These are phyloP conservation scores for Coccomyxa sp. DNA, from an alignment of 139 green algal genomes.

Conservation along the genomic window DNA sequence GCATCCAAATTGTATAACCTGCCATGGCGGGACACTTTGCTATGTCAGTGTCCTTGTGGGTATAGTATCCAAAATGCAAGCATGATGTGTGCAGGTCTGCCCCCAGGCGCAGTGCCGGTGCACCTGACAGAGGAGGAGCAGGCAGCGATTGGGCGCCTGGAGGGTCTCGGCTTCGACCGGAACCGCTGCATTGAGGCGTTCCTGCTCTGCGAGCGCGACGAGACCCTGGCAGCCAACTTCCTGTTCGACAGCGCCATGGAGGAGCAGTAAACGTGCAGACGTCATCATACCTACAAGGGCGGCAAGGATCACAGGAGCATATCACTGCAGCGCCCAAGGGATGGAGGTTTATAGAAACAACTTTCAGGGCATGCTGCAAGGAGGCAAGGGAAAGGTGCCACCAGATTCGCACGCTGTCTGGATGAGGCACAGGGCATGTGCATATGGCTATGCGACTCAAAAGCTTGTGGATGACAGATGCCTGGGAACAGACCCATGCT, in stretches of 20 bases:
- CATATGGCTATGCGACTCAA: too few relatives aligned
- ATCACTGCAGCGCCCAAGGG: too few relatives aligned
- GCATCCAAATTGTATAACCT: neutral
- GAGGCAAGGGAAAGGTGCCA: too few relatives aligned
- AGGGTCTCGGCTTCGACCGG: constrained; percentile 87
- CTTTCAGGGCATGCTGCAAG: too few relatives aligned
- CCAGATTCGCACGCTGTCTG: too few relatives aligned
- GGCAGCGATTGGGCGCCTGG: constrained; percentile 71
- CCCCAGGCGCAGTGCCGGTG: constrained; percentile 8
- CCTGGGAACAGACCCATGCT: too few relatives aligned
- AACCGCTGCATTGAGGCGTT: constrained; percentile 83
- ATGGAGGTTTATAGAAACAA: too few relatives aligned
- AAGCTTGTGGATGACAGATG: too few relatives aligned
- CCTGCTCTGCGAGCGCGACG: constrained; percentile 94
- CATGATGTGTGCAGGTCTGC: constrained; percentile 5
- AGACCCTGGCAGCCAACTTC: constrained; percentile 96
- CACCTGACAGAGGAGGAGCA: constrained; percentile 70
- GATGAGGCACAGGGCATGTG: too few relatives aligned
- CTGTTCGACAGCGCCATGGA: constrained; percentile 73
- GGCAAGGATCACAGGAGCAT: too few relatives aligned
- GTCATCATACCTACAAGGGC: too few relatives aligned
- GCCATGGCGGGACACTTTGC: neutral
- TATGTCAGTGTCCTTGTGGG: neutral
- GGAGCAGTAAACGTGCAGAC: too few relatives aligned
- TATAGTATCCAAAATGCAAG: neutral